These are phyloP conservation scores for Malassezia furfur DNA, from an alignment of 1,284 basidiomycete genomes.

Conservation along the genomic window DNA sequence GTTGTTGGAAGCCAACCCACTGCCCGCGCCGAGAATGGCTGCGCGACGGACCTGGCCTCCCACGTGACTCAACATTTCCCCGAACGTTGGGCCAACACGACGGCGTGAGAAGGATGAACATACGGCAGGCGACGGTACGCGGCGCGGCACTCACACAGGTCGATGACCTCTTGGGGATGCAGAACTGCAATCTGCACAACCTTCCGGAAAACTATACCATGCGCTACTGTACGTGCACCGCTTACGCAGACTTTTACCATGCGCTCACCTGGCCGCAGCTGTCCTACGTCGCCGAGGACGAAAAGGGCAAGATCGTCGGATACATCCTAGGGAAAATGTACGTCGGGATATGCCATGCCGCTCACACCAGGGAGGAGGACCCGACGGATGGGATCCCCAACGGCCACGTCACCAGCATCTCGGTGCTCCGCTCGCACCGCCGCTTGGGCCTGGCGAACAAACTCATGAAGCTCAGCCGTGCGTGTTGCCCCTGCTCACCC, in stretches of 20 bases:
- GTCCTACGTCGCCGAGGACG: conserved; percentile 86
- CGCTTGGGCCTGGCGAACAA: conserved; percentile 45
- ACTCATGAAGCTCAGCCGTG: conserved; percentile 46
- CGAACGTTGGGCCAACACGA: neutral
- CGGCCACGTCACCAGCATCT: conserved; percentile 47
- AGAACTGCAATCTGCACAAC: conserved; percentile 47
- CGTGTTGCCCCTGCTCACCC: conserved; percentile 12
- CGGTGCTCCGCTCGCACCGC: conserved; percentile 41
- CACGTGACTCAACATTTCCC: neutral
- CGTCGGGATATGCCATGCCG: neutral
- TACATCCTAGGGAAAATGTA: conserved; percentile 88
- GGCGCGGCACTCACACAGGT: conserved; percentile 17
- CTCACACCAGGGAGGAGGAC: conserved; percentile 36
- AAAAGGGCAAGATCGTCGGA: conserved; percentile 77
- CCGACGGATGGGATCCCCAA: conserved; percentile 45
- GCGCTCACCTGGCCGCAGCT: conserved; percentile 83
- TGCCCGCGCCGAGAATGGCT: neutral
- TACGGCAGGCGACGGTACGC: conserved; percentile 21
- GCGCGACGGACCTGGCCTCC: neutral
- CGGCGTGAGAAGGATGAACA: conserved; percentile 18
- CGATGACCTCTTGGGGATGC: conserved; percentile 44
- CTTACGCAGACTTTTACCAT: conserved; percentile 70
- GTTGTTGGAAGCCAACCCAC: neutral
- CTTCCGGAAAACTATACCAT: conserved; percentile 48
- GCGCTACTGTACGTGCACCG: conserved; percentile 28